A percentile compares a stretch with the other conserved stretches of the same genome.
Conservation (phyloP, 495 filamentous ascomycete species). For the Tricharina praecox region DNA sequence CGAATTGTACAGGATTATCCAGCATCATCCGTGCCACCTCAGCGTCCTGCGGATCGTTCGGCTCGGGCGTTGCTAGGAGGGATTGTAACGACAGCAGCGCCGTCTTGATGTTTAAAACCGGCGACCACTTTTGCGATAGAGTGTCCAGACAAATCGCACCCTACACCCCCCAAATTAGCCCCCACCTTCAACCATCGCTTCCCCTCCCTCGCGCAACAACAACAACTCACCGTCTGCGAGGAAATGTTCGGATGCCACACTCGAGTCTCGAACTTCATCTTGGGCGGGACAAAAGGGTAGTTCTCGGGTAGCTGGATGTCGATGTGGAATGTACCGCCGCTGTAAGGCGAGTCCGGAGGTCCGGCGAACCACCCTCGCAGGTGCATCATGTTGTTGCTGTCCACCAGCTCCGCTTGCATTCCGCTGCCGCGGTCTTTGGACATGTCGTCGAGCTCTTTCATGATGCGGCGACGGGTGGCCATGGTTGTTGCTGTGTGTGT, state of each 20-base stretch:
- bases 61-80: constrained; percentile 82
- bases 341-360: constrained; percentile 85
- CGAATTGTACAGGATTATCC: constrained; percentile 57
- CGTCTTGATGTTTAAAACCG: constrained; percentile 89
- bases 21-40: constrained; percentile 90
- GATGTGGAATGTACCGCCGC: constrained; percentile 66
- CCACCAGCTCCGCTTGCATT: constrained; percentile 49
- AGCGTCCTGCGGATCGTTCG: constrained; percentile 91
- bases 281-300: constrained; percentile 84
- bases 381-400: constrained; percentile 58
- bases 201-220: too few relatives aligned
- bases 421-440: constrained; percentile 56
- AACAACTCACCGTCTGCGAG: constrained; percentile 65
- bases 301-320: constrained; percentile 76
- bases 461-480: constrained; percentile 70
- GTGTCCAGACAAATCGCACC: constrained; percentile 97
- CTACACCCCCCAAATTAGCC: too few relatives aligned
- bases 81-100: constrained; percentile 84
- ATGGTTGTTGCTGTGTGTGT: constrained; percentile 38
- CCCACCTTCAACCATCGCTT: too few relatives aligned
- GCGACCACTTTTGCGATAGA: constrained; percentile 75
- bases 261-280: constrained; percentile 86
- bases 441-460: constrained; percentile 85
- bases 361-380: constrained; percentile 70
- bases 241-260: constrained; percentile 98